These are phyloP conservation scores for Fomitopsis schrenkii DNA, from an alignment of 1,284 basidiomycete species.

Conservation along the genomic window DNA sequence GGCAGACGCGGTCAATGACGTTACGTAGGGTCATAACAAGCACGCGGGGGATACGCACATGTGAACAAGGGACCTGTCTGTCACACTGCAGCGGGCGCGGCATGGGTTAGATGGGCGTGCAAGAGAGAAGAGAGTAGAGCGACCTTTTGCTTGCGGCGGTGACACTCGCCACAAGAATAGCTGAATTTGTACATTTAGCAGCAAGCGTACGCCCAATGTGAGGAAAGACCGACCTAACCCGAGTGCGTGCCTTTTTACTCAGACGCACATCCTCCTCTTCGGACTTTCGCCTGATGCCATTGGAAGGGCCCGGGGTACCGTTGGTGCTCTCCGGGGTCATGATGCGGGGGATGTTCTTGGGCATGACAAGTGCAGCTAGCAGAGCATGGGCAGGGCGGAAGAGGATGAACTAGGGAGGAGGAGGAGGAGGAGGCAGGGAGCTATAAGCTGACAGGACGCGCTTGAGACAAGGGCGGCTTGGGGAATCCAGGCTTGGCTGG, in stretches of 20 bases:
- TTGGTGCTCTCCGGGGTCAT: slow-evolving; percentile 10
- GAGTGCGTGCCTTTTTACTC: slow-evolving; percentile 67
- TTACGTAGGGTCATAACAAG: slow-evolving; percentile 7
- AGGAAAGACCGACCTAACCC: slow-evolving; percentile 56
- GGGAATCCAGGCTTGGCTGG: slow-evolving; percentile 1
- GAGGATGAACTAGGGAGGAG: neutral
- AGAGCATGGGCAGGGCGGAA: neutral
- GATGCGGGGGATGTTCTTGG: slow-evolving; percentile 18
- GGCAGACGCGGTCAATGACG: slow-evolving; percentile 3
- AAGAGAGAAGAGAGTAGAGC: slow-evolving; percentile 2
- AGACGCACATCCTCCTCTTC: slow-evolving; percentile 53
- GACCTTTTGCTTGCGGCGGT: slow-evolving; percentile 81
- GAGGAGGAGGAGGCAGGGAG: neutral
- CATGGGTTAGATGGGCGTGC: slow-evolving; percentile 13
- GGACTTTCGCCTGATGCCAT: slow-evolving; percentile 46
- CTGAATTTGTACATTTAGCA: slow-evolving; percentile 31
- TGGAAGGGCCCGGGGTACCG: slow-evolving; percentile 16
- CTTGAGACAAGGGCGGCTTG: neutral
- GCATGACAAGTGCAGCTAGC: slow-evolving; percentile 14
- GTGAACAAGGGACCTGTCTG: slow-evolving; percentile 76
- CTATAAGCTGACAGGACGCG: neutral
- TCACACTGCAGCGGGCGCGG: slow-evolving; percentile 52
- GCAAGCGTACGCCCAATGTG: slow-evolving; percentile 3
- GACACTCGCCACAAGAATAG: slow-evolving; percentile 84
- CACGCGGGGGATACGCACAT: slow-evolving; percentile 43